Base-by-base conservation (phyloP, 768 basidiomycete species). In the Boletus vinaceobasis region DNA sequence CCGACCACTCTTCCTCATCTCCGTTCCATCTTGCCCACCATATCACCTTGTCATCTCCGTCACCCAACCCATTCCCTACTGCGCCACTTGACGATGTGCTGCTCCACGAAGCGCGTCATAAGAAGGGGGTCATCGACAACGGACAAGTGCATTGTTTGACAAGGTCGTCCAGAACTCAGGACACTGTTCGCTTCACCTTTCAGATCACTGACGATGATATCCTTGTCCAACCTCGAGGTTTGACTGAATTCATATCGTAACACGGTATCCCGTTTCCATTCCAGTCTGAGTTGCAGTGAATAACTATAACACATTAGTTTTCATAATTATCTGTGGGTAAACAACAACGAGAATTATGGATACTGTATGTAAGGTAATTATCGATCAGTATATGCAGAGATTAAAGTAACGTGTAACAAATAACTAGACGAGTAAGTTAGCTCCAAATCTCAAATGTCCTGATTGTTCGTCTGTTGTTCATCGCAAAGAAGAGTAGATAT, bases 401-500 rank as follows among this genome's bases (percentile, higher is more conserved):
- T 44, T 57, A 58, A 39, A 26, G 48, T 32, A 19, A 26, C 14
- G 13, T 33, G 38, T 40, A 40, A 49, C 39, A 26, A 46, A 52
- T 56, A 60, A 48, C 39, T 57, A 39, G 56, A 52, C 26, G 32
- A 47, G 52, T 65, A 71, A 56, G 36, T 71, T 58, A 54, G 38
- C 19, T 58, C n/a, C 45, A 23, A 23, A 48, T 33, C 27, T 47
- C 17, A 38, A 10, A 40, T 46, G 58, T 46, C 43, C 38, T 37
- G n/a, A 43, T 50, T 32, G 31, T 40, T 31, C 51, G 11, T 44
- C 23, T 21, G 11, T 40, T 21, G 11, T 40, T 64, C 55, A 62
- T 27, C 38, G 50, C 50, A 70, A 50, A 50, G 61, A 59, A 53
- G 69, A 68, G 60, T 84, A 89, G 36, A 88, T 77, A 35, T 66